Conservation (phyloP, 441 rosid genomes). For the Adansonia grandidieri region DNA sequence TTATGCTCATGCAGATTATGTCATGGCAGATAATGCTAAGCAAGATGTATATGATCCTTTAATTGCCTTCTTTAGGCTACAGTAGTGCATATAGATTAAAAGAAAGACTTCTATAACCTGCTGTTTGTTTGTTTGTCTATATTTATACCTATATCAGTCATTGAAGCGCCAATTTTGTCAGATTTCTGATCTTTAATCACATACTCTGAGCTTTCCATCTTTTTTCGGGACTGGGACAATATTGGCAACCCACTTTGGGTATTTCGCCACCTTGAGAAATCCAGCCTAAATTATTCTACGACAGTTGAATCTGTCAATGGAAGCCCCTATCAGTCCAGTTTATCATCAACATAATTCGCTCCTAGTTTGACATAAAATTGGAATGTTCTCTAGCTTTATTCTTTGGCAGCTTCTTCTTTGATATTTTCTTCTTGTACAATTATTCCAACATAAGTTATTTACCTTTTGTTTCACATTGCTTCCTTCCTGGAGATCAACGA, state of each 20-base stretch:
- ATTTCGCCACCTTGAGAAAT: too few relatives aligned
- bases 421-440: not conserved
- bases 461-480: not conserved
- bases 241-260: too few relatives aligned
- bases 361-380: not conserved
- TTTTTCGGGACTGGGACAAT: too few relatives aligned
- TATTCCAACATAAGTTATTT: not conserved
- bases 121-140: not conserved
- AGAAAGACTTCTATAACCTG: not conserved
- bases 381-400: not conserved
- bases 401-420: not conserved
- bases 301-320: too few relatives aligned
- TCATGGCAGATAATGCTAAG: slow-evolving; percentile 42
- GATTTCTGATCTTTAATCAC: not conserved
- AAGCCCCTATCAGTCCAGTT: not conserved
- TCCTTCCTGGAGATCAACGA: not conserved
- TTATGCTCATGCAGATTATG: slow-evolving; percentile 44
- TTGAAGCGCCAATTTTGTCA: not conserved
- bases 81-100: not conserved
- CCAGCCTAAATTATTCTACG: too few relatives aligned
- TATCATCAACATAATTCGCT: not conserved
- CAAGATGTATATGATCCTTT: slow-evolving; percentile 41
- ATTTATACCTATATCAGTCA: not conserved
- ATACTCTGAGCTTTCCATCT: too few relatives aligned
- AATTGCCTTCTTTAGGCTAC: slow-evolving; percentile 38